Evolutionary conservation across 108 stramenopile genomes (phyloP), one percentile per base, ranked within the genome.

Genomic region (Craspedostauros australis): DNA sequence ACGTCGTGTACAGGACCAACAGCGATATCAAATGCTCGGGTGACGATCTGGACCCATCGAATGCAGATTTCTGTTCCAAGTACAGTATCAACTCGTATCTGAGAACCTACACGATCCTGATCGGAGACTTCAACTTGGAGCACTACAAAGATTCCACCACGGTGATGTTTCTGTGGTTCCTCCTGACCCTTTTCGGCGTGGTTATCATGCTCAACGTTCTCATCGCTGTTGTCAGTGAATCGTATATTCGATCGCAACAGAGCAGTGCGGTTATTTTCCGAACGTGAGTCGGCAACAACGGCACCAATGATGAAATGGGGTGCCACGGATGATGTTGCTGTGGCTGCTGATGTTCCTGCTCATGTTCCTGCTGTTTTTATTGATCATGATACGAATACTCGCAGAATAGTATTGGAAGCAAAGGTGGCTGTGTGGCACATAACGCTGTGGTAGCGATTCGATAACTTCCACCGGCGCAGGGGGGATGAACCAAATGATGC

Each of bases 141-240:
- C 23, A 65, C 7, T 62, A 51, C 38, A 54, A 46, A 19, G 21
- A 41, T 14, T 50, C 50, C 16, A n/a, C 1, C 1, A 42, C 12
- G 14, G 46, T 48, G 1, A 52, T 48, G 21, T 16, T 57, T 34
- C 15, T 76, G 8, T 66, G 68, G 33, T 24, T 70, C 18, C 2
- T 46, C 18, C 57, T 70, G 37, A 67, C 57, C 1, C 21, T 76
- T 42, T n/a, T 76, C 12, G 75, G 64, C 11, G 45, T 66, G 3
- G 42, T 76, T 5, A 32, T 76, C 25, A 42, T 76, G 14, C 54
- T 76, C 19, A 76, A 76, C 47, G 65, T 67, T 20, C 39, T 76
- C 42, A 76, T 76, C 46, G 75, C 75, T 16, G 29, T 54, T 22
- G 39, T 54, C 5, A 54, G 39, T 12, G 3, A 26, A 41, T 54